These are phyloP conservation scores for Heliosperma pusillum DNA, from an alignment of 148 eudicot species.

Conservation along the genomic window DNA sequence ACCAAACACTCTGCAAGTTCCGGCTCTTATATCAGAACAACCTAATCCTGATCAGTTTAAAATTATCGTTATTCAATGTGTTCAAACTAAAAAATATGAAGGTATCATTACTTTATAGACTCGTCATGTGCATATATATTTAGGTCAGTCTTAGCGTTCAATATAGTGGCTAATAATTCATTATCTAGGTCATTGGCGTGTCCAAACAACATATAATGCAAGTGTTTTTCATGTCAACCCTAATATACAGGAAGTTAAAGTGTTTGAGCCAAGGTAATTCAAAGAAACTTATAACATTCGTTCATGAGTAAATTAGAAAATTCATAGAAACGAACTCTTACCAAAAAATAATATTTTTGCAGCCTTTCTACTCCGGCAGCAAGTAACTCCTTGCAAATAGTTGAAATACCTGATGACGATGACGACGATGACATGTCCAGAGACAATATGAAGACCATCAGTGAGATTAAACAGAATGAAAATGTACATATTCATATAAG, in stretches of 20 bases:
- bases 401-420: not conserved
- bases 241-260: not conserved
- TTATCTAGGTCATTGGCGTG: not conserved
- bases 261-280: not conserved
- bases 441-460: not conserved
- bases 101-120: not conserved
- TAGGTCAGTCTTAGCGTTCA: not conserved
- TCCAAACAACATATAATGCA: not conserved
- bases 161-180: not conserved
- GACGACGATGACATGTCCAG: not conserved
- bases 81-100: not conserved
- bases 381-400: not conserved
- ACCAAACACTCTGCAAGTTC: not conserved
- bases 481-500: not conserved
- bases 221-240: not conserved
- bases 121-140: not conserved
- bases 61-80: slow-evolving; percentile 1
- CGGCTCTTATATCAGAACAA: not conserved
- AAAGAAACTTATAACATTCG: not conserved
- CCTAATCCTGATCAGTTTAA: not conserved
- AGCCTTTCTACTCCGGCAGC: not conserved
- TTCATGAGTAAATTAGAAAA: no score
- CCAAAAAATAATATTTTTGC: not conserved
- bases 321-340: not conserved
- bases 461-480: not conserved